phyloP scores from a whole-genome alignment of 1,139 yeast genomes.

The Scheffersomyces insectosa region DNA sequence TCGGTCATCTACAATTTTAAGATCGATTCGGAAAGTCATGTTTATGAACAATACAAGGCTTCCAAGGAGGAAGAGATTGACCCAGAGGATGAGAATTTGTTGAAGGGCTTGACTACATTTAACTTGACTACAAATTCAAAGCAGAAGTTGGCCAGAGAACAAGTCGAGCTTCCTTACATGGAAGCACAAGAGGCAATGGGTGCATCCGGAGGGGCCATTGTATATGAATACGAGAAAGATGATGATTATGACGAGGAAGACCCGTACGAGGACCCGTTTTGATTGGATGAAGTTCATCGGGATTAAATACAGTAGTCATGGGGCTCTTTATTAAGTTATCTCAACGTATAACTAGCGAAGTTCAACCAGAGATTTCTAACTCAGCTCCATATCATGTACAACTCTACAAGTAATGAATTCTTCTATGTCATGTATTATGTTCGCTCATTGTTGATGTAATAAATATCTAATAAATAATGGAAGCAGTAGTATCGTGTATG shows the following conservation, averaged over 20 bases:
- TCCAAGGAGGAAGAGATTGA: slow-evolving; percentile 14
- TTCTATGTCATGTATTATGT: no score
- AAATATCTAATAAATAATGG: no score
- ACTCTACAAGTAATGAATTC: no score
- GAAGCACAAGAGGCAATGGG: slow-evolving; percentile 81
- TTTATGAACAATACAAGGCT: slow-evolving; percentile 40
- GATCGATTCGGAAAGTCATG: slow-evolving; percentile 54
- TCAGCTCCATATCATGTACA: no score
- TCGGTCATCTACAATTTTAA: slow-evolving; percentile 57
- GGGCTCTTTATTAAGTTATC: not conserved
- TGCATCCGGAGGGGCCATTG: slow-evolving; percentile 82
- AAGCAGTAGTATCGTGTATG: no score
- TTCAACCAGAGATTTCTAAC: no score
- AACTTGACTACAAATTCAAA: slow-evolving; percentile 73
- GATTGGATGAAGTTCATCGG: slow-evolving; percentile 4
- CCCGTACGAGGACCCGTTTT: slow-evolving; percentile 95
- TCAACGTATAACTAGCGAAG: no score
- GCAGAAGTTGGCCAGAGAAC: slow-evolving; percentile 76
- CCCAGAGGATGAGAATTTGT: slow-evolving; percentile 40
- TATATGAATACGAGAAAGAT: slow-evolving; percentile 81
- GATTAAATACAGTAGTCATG: not conserved
- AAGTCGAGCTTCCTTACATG: slow-evolving; percentile 84
- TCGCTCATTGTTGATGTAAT: no score
- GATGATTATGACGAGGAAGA: slow-evolving; percentile 97
- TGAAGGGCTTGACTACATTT: slow-evolving; percentile 82